These are phyloP conservation scores for Trichaptum fuscoviolaceum DNA, from an alignment of 768 basidiomycete genomes.

Conservation along the genomic window DNA sequence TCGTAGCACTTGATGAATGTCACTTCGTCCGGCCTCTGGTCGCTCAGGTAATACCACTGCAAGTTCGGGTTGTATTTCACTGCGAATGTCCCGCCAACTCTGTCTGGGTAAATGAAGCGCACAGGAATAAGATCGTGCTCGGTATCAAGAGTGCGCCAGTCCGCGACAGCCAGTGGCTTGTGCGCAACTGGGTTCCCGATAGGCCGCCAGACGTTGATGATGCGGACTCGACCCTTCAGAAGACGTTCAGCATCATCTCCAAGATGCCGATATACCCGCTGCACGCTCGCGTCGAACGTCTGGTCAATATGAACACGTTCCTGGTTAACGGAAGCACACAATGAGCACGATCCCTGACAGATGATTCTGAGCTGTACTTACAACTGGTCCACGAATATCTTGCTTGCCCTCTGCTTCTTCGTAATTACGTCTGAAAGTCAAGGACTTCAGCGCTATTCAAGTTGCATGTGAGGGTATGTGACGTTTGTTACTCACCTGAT, in stretches of 20 bases:
- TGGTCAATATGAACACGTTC: slow-evolving; percentile 42
- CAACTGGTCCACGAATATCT: slow-evolving; percentile 28
- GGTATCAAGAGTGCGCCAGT: slow-evolving; percentile 33
- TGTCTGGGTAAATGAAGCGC: slow-evolving; percentile 30
- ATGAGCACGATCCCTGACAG: neutral
- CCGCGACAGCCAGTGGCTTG: slow-evolving; percentile 35
- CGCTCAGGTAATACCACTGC: slow-evolving; percentile 34
- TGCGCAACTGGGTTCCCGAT: slow-evolving; percentile 35
- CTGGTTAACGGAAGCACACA: slow-evolving; percentile 14
- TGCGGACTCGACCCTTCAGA: slow-evolving; percentile 34
- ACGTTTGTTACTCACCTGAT: slow-evolving; percentile 25
- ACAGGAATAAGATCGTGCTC: slow-evolving; percentile 32
- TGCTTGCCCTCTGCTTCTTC: slow-evolving; percentile 11
- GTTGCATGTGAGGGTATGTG: slow-evolving; percentile 4
- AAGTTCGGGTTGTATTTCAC: slow-evolving; percentile 32
- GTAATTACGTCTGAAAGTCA: neutral
- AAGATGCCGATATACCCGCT: slow-evolving; percentile 34
- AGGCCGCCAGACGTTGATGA: slow-evolving; percentile 46
- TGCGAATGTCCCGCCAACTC: slow-evolving; percentile 30
- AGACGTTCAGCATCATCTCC: slow-evolving; percentile 37
- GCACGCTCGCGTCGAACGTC: slow-evolving; percentile 30
- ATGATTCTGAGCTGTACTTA: slow-evolving; percentile 15
- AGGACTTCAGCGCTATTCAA: neutral
- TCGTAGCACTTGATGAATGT: slow-evolving; percentile 42
- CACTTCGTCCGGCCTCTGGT: slow-evolving; percentile 35